Evolutionary conservation across 148 eudicot species (phyloP), one percentile per base, ranked within the genome.

Genomic region (Amaranthus cruentus): DNA sequence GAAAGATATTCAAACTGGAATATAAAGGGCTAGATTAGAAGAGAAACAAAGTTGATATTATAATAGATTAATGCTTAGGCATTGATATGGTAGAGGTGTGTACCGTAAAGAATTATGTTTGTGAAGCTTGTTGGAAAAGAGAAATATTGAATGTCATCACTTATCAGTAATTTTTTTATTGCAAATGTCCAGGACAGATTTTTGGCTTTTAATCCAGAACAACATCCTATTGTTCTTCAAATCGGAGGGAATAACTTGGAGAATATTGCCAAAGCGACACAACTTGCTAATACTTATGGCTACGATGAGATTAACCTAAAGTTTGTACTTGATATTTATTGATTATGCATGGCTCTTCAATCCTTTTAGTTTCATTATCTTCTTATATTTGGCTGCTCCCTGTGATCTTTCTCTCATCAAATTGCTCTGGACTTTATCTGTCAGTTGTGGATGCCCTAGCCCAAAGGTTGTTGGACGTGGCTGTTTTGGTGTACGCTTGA

Each of bases 401-500:
- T 48, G 4, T 75, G 42, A 1, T 75, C 13, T 5, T 68, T 11
- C 55, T 80, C 13, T 52, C 44, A 54, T 77, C 47, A 47, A 49
- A 71, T 4, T 71, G 48, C 12, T 82, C 38, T 67, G 71, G 15
- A 49, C n/a, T n/a, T 72, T 59, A 28, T 75, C 59, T 73, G 28
- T 59, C 86, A 94, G 98, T 76, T 94, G 98, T 83, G 98, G 98
- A 75, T 94, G 98, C 81, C 98, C 97, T 76, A 94, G 97, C 78
- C 89, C 98, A 9, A 88, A 79, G 89, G 98, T 94, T 69, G 93
- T 89, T 78, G 97, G 97, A 75, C 97, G 90, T 76, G 98, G 98
- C 58, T 94, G 98, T 83, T 94, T 94, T 80, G 98, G 98, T 70
- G 97, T 84, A 63, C 83, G 86, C 44, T 85, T 94, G 54, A 94